phyloP scores from a whole-genome alignment of 1,284 basidiomycete genomes.

The Sanghuangporus sanghuang region DNA sequence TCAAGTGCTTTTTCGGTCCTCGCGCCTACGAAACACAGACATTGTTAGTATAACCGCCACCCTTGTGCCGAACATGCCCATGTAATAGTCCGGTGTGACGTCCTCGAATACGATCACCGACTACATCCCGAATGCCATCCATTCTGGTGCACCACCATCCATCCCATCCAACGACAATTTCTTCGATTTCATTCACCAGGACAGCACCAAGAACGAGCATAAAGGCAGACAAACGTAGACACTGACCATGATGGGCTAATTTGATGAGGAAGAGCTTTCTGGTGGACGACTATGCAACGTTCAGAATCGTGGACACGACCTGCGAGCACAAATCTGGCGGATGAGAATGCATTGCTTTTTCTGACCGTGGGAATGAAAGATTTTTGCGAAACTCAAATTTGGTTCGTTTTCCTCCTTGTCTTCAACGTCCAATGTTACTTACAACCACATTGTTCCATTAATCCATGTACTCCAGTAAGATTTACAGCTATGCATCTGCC shows the following conservation, averaged over 20 bases:
- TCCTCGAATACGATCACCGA: background rate
- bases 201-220: constrained; percentile 1
- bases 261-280: constrained; percentile 23
- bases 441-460: background rate
- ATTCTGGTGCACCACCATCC: background rate
- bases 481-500: too few species aligned
- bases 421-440: background rate
- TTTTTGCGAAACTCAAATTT: background rate
- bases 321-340: background rate
- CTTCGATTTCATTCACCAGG: constrained; percentile 20
- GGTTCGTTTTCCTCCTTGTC: too few species aligned
- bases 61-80: constrained; percentile 21
- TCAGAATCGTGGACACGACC: background rate
- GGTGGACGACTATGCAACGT: constrained; percentile 7
- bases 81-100: constrained; percentile 4
- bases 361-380: background rate
- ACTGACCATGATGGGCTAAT: constrained; percentile 38
- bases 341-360: background rate
- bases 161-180: constrained; percentile 23
- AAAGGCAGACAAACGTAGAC: constrained; percentile 20
- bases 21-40: constrained; percentile 57
- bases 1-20: constrained; percentile 99
- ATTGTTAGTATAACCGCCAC: constrained; percentile 6
- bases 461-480: too few species aligned
- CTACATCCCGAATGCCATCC: background rate